Evolutionary conservation across 768 basidiomycete genomes (phyloP), one percentile per base, ranked within the genome.

Genomic region (Boletus coccyginus): DNA sequence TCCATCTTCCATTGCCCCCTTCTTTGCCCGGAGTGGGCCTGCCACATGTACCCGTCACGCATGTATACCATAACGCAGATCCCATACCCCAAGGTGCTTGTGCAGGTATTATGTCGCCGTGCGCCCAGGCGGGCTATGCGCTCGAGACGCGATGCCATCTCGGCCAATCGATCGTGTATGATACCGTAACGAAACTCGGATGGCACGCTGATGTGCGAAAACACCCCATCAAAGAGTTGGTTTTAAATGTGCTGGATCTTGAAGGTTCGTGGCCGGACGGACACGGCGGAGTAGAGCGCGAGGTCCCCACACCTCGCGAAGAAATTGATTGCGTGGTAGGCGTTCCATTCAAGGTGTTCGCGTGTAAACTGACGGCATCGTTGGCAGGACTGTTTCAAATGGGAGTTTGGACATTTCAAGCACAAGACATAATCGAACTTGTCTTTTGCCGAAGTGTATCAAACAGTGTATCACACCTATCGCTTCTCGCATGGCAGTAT

Each of bases 351-450:
- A 7, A 43, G 29, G 3, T 14, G 4, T 21, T 21, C 32, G 9
- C 49, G 11, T n/a, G 9, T 44, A 31, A 24, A 31, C 48, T 60
- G 36, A 46, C 32, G 40, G 33, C 19, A 49, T 31, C 44, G n/a
- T 46, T 54, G 56, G 9, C 62, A 90, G 88, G 89, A 90, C 55
- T 90, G 89, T 70, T 86, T 74, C 70, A 87, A 86, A 63, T 90
- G 89, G 89, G 83, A 88, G 55, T 91, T 89, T 52, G 78, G 80
- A 8, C 67, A 77, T 50, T 81, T 73, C 71, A 75, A 77, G 57
- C 53, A 52, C 46, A 17, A 45, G 10, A 53, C 57, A 27, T 63
- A 17, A 56, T 14, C 27, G 27, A 21, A 19, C 16, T 27, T 11
- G 9, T 39, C 13, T 46, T 31, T 17, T 42, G 27, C 39, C 12